phyloP scores from a whole-genome alignment of 2,329 filamentous ascomycete genomes.

The Hypoxylon sp. region DNA sequence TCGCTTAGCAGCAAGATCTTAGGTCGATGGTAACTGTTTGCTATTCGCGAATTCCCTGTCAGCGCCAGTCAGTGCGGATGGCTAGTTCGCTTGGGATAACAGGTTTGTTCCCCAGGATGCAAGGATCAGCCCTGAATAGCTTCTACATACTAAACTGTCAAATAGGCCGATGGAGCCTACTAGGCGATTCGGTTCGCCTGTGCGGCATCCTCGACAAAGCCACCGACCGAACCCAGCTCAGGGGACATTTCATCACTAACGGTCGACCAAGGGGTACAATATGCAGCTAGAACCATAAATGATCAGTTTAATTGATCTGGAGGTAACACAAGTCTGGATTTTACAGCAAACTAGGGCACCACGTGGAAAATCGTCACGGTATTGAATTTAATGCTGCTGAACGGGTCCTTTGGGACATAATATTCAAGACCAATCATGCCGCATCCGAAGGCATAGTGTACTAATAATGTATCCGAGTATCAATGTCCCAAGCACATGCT shows the following conservation, averaged over 20 bases:
- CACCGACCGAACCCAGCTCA: conserved; percentile 4
- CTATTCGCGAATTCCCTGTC: conserved; percentile 14
- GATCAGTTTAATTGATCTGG: background rate
- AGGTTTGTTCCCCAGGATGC: conserved; percentile 29
- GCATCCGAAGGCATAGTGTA: conserved; percentile 6
- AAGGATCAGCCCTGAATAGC: conserved; percentile 31
- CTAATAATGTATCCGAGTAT: too few species aligned
- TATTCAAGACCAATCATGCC: too few species aligned
- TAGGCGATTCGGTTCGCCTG: background rate
- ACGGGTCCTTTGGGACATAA: too few species aligned
- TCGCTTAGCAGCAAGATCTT: conserved; percentile 6
- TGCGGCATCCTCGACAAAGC: conserved; percentile 3
- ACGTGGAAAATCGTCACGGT: conserved; percentile 2
- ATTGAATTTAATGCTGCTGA: too few species aligned
- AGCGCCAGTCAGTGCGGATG: conserved; percentile 29
- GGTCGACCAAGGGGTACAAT: conserved; percentile 1
- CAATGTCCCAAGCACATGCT: too few species aligned
- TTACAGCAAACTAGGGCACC: background rate
- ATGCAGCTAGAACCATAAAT: background rate
- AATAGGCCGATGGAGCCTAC: conserved; percentile 4
- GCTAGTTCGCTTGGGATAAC: conserved; percentile 31
- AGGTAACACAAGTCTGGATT: background rate
- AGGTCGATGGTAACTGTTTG: conserved; percentile 4
- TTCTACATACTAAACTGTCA: background rate
- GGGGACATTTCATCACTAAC: conserved; percentile 6